Conservation (phyloP, 139 green algal species). For the Ettlia oleoabundans region DNA sequence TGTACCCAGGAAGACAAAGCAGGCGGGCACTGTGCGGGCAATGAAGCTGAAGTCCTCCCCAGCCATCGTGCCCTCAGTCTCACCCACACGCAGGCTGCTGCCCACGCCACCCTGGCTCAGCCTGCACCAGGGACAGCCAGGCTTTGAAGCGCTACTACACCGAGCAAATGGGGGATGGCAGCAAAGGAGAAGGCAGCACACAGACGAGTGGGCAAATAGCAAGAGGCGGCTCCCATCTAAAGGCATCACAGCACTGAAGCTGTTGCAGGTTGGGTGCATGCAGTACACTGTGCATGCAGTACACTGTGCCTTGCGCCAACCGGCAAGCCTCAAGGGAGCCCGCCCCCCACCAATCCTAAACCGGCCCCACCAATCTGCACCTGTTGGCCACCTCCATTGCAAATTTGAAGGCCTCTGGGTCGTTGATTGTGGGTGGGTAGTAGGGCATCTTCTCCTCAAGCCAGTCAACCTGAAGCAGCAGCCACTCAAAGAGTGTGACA, state of each 20-base stretch:
- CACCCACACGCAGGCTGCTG: conserved; percentile 7
- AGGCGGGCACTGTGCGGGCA: conserved; percentile 52
- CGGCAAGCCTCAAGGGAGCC: neutral
- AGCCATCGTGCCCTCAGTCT: conserved; percentile 68
- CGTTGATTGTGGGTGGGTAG: conserved; percentile 87
- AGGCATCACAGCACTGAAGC: too few species aligned
- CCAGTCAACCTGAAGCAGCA: conserved; percentile 63
- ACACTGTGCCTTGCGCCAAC: too few species aligned
- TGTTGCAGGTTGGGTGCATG: too few species aligned
- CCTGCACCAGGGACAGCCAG: conserved; percentile 18
- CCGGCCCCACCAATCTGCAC: conserved; percentile 22
- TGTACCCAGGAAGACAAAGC: conserved; percentile 86
- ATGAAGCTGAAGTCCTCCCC: conserved; percentile 92
- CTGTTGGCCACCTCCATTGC: conserved; percentile 57
- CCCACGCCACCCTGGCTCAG: conserved; percentile 39
- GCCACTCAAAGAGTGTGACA: too few species aligned
- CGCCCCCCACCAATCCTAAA: neutral
- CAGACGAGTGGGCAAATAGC: too few species aligned
- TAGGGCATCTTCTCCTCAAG: conserved; percentile 64
- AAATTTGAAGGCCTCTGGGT: conserved; percentile 63
- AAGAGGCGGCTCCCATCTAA: too few species aligned
- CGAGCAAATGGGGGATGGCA: too few species aligned
- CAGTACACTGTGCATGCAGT: too few species aligned
- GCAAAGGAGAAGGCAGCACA: too few species aligned
- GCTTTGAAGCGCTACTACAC: too few species aligned